Percentiles rank a stretch among this genome's conserved stretches.
phyloP scores from a whole-genome alignment of 768 basidiomycete species.

The Fibroporia radiculosa region DNA sequence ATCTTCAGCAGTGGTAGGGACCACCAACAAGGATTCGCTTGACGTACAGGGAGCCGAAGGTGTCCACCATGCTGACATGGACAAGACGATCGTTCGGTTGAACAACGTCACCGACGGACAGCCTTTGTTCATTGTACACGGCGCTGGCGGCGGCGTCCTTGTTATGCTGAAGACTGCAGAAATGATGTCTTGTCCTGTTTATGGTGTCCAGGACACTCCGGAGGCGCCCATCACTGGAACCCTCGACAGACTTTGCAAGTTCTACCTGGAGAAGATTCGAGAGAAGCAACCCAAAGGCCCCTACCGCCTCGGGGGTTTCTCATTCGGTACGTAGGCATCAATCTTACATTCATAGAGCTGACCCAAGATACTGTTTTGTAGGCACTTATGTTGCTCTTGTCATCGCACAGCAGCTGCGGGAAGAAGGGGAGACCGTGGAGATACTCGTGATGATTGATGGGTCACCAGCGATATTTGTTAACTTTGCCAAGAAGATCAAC shows the following conservation, averaged over 20 bases:
- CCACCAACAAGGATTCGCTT: no score
- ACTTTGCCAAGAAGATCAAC: background rate
- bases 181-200: constrained; percentile 4
- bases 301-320: constrained; percentile 5
- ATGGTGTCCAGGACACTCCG: constrained; percentile 7
- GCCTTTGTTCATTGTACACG: constrained; percentile 10
- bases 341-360: background rate
- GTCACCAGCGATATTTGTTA: constrained; percentile 1
- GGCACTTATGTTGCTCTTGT: constrained; percentile 4
- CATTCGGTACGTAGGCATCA: background rate
- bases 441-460: constrained; percentile 6
- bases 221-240: constrained; percentile 8
- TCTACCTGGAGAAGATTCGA: constrained; percentile 4
- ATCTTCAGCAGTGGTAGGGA: no score
- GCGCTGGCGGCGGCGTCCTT: constrained; percentile 9
- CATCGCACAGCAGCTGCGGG: constrained; percentile 1
- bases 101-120: constrained; percentile 3
- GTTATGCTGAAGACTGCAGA: constrained; percentile 6
- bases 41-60: background rate
- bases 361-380: background rate
- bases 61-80: background rate
- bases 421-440: constrained; percentile 1
- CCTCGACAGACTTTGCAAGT: constrained; percentile 2
- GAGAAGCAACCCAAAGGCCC: constrained; percentile 5
- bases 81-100: constrained; percentile 2